phyloP scores from a whole-genome alignment of 768 basidiomycete genomes.

The Termitomyces bulborhizus region DNA sequence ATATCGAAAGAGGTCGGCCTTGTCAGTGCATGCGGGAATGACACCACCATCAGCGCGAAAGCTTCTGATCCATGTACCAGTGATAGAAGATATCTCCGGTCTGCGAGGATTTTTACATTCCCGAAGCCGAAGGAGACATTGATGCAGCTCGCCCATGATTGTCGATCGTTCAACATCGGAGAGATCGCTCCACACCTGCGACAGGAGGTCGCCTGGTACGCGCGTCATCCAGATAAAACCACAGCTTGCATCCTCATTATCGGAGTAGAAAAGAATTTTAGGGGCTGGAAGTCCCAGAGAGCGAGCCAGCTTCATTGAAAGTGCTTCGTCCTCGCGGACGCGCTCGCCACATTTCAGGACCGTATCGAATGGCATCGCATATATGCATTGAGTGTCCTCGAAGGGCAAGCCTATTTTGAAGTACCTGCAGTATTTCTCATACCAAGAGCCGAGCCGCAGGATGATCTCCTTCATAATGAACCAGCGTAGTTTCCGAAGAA shows the following conservation, averaged over 20 bases:
- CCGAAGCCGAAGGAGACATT: not conserved
- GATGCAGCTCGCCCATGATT: slow-evolving; percentile 1
- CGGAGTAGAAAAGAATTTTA: slow-evolving; percentile 1
- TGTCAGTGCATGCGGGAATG: slow-evolving; percentile 1
- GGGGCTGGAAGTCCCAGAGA: slow-evolving; percentile 6
- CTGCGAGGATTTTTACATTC: slow-evolving; percentile 4
- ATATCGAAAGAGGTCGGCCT: not conserved
- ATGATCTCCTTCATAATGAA: not conserved
- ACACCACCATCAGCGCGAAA: not conserved
- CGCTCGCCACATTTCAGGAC: not conserved
- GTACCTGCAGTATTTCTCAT: not conserved
- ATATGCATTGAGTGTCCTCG: not conserved
- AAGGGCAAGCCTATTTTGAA: not conserved
- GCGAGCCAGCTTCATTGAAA: slow-evolving; percentile 2
- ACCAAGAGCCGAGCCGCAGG: not conserved
- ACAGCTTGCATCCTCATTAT: not conserved
- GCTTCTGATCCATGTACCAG: not conserved
- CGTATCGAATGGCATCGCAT: slow-evolving; percentile 2
- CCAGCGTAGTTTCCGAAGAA: not conserved
- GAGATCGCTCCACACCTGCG: not conserved
- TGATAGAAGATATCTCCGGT: slow-evolving; percentile 3
- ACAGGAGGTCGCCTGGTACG: not conserved
- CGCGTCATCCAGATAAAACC: slow-evolving; percentile 8
- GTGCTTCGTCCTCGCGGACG: slow-evolving; percentile 2
- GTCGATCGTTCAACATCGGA: not conserved